Evolutionary conservation across 2,329 filamentous ascomycete species (phyloP).

Genomic region (Penicillium sp.): DNA sequence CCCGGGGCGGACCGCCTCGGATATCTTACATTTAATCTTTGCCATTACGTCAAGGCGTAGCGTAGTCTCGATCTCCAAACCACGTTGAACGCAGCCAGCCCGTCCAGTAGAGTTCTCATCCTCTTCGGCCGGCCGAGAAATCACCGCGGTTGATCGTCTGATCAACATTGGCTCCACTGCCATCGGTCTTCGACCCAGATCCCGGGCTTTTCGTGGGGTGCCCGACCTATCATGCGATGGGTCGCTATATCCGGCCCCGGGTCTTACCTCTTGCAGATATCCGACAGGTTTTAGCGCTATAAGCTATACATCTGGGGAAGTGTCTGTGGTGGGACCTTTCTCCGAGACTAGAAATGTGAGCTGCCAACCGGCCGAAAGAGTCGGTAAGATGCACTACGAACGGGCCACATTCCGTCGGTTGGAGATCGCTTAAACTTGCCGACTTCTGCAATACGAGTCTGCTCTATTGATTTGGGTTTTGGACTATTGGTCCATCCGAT

Average conservation of each 20-base stretch:
- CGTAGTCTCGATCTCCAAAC: neutral
- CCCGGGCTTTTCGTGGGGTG: slow-evolving; percentile 14
- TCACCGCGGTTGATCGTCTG: slow-evolving; percentile 15
- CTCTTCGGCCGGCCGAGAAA: slow-evolving; percentile 24
- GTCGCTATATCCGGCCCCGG: neutral
- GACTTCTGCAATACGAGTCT: too few relatives aligned
- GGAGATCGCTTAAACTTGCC: neutral
- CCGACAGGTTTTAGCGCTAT: neutral
- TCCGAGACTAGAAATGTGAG: neutral
- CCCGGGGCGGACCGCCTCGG: neutral
- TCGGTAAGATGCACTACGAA: neutral
- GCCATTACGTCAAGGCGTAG: neutral
- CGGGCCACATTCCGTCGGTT: neutral
- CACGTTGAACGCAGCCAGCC: neutral
- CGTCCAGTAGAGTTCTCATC: neutral
- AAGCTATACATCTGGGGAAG: neutral
- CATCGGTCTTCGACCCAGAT: neutral
- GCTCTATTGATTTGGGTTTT: too few relatives aligned
- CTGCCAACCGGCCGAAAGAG: neutral
- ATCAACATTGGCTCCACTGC: neutral
- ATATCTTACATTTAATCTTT: neutral
- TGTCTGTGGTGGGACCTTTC: neutral
- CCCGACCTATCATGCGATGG: neutral
- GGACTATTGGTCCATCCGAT: too few relatives aligned
- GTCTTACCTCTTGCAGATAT: neutral